These are phyloP conservation scores for Fusarium proliferatum DNA, from an alignment of 2,329 filamentous ascomycete species.

Conservation along the genomic window DNA sequence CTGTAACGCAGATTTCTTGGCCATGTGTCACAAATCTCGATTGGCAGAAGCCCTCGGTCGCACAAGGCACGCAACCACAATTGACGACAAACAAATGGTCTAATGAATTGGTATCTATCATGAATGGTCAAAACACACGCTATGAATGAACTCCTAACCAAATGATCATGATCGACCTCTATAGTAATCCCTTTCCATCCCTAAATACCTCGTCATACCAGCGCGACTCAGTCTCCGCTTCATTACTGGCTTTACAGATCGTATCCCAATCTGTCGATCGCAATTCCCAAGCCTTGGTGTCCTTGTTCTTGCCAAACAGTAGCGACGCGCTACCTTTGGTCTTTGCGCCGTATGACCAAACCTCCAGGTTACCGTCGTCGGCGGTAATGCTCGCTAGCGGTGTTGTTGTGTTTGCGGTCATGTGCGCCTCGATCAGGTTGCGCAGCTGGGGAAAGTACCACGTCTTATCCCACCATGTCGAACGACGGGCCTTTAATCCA, in stretches of 20 bases:
- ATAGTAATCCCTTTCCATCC: slow-evolving; percentile 36
- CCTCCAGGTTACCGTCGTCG: slow-evolving; percentile 16
- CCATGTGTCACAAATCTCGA: neutral
- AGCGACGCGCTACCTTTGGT: slow-evolving; percentile 18
- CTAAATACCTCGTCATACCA: slow-evolving; percentile 42
- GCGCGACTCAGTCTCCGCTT: slow-evolving; percentile 13
- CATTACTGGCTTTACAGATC: slow-evolving; percentile 32
- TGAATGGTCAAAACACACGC: slow-evolving; percentile 31
- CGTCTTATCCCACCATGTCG: slow-evolving; percentile 43
- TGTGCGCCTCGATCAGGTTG: slow-evolving; percentile 33
- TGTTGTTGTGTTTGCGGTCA: slow-evolving; percentile 22
- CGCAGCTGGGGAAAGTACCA: slow-evolving; percentile 44
- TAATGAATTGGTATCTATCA: slow-evolving; percentile 10
- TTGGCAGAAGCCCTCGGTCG: neutral
- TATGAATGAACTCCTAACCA: slow-evolving; percentile 32
- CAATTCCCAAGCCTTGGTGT: slow-evolving; percentile 32
- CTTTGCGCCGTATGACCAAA: slow-evolving; percentile 30
- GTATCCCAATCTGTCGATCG: slow-evolving; percentile 36
- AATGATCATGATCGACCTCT: slow-evolving; percentile 13
- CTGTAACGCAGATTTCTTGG: neutral
- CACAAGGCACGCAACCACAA: neutral
- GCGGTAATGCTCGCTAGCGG: slow-evolving; percentile 28
- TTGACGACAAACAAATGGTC: neutral
- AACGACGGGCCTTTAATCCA: slow-evolving; percentile 39
- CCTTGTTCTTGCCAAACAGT: slow-evolving; percentile 38